Percentiles rank a stretch among this genome's conserved stretches.
These are phyloP conservation scores for Solanum lignicaule DNA, from an alignment of 257 asterid species.

Conservation along the genomic window DNA sequence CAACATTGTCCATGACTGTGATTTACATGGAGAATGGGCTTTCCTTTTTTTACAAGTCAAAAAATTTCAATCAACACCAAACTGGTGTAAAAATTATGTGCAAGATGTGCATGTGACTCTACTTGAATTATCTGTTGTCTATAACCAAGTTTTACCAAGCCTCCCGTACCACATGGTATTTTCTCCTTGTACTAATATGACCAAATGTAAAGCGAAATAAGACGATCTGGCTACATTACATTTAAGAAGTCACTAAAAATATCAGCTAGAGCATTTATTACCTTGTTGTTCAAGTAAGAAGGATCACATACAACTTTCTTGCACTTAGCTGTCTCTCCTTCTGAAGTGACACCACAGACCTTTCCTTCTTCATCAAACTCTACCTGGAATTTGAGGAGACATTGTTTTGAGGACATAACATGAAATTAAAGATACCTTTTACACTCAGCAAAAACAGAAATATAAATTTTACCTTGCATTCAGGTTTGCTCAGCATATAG, in stretches of 20 bases:
- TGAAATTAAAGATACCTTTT: not conserved
- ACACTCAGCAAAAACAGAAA: not conserved
- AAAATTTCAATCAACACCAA: not conserved
- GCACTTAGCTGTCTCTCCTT: constrained; percentile 94
- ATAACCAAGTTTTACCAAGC: not conserved
- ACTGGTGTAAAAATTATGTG: not conserved
- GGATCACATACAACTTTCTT: constrained; percentile 94
- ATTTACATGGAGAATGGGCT: not conserved
- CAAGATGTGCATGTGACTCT: not conserved
- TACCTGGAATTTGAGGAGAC: constrained; percentile 37
- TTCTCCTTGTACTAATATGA: not conserved
- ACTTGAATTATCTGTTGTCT: not conserved
- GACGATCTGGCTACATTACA: not conserved
- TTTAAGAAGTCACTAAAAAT: not conserved
- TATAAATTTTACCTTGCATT: constrained; percentile 56
- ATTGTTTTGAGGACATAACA: not conserved
- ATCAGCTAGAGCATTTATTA: constrained; percentile 10
- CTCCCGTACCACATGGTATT: not conserved
- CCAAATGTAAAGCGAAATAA: not conserved
- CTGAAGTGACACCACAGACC: constrained; percentile 85
- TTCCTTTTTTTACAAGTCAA: not conserved
- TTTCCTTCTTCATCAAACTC: constrained; percentile 84
- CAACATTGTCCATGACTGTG: not conserved
- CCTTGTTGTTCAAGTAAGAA: constrained; percentile 82
- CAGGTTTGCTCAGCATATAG: constrained; percentile 88